Evolutionary conservation across 2,329 filamentous ascomycete species (phyloP).

Genomic region (Ceratocystis albifundus): DNA sequence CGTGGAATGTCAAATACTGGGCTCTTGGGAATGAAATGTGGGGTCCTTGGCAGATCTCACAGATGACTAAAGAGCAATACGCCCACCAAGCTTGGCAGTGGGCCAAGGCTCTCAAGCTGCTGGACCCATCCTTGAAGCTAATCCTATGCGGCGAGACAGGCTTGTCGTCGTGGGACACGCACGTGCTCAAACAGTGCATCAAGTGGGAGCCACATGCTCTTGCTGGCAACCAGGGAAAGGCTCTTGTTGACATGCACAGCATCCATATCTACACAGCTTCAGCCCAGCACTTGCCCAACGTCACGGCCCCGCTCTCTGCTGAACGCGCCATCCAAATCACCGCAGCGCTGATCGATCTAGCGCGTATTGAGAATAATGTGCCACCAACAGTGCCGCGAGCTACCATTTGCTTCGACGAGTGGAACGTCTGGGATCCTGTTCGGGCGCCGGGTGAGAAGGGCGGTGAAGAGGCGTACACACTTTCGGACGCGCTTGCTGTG

Average conservation of each 20-base stretch:
- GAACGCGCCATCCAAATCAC: conserved; percentile 65
- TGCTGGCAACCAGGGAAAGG: conserved; percentile 29
- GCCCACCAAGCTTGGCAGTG: conserved; percentile 57
- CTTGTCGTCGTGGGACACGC: conserved; percentile 57
- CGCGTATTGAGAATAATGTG: conserved; percentile 55
- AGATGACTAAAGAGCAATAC: conserved; percentile 59
- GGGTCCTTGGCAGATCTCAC: conserved; percentile 55
- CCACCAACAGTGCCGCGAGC: conserved; percentile 48
- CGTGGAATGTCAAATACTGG: conserved; percentile 77
- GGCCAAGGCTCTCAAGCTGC: conserved; percentile 60
- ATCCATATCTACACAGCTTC: conserved; percentile 68
- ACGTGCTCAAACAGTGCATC: conserved; percentile 59
- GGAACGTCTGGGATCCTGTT: conserved; percentile 71
- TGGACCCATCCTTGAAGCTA: conserved; percentile 57
- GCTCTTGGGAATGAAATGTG: conserved; percentile 66
- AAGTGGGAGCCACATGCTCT: conserved; percentile 31
- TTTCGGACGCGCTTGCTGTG: conserved; percentile 66
- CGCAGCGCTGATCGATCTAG: conserved; percentile 58
- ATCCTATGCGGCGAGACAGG: conserved; percentile 66
- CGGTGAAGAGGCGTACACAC: conserved; percentile 60
- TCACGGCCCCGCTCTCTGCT: conserved; percentile 50
- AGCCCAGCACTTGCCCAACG: conserved; percentile 36
- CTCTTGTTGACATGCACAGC: conserved; percentile 64
- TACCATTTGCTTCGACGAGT: conserved; percentile 72
- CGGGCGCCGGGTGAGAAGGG: conserved; percentile 60